These are phyloP conservation scores for Alternaria arborescens DNA, from an alignment of 2,329 filamentous ascomycete species.

Conservation along the genomic window DNA sequence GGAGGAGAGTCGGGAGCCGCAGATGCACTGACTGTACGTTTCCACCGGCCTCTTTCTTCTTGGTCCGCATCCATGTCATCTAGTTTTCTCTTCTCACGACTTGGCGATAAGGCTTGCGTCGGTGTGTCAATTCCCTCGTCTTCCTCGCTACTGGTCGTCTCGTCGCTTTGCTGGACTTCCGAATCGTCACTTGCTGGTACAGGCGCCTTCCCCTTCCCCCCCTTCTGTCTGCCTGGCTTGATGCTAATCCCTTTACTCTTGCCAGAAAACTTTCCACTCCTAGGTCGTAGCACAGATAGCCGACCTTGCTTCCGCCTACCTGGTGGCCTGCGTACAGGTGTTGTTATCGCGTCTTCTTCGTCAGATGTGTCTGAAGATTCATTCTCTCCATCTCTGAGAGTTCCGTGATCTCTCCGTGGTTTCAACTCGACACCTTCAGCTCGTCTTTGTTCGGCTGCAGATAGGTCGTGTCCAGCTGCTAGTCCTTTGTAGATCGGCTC, in stretches of 20 bases:
- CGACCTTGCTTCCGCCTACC: constrained; percentile 38
- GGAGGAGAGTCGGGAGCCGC: constrained; percentile 34
- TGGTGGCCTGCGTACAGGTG: constrained; percentile 32
- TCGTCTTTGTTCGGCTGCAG: constrained; percentile 41
- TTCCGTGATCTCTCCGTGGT: constrained; percentile 39
- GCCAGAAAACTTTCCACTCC: constrained; percentile 45
- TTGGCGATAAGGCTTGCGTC: constrained; percentile 37
- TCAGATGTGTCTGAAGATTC: constrained; percentile 37
- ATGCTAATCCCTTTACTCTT: constrained; percentile 40
- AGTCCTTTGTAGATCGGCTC: constrained; percentile 48
- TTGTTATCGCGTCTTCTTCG: constrained; percentile 27
- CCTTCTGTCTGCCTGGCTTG: constrained; percentile 19
- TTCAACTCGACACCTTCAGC: constrained; percentile 41
- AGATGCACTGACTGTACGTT: constrained; percentile 39
- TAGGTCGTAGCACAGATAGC: constrained; percentile 49
- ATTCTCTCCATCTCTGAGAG: constrained; percentile 32
- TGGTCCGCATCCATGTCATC: constrained; percentile 20
- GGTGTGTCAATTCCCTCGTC: constrained; percentile 42
- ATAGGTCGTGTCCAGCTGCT: constrained; percentile 34
- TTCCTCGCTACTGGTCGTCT: constrained; percentile 23
- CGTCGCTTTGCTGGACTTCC: constrained; percentile 20
- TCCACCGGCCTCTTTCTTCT: constrained; percentile 32
- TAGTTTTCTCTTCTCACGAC: constrained; percentile 42
- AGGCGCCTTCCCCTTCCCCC: constrained; percentile 37
- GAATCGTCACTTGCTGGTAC: constrained; percentile 28